Percentiles rank a stretch among this genome's conserved stretches.
Evolutionary conservation across 208 protist species (phyloP).

Genomic region (Polymyxa betae): DNA sequence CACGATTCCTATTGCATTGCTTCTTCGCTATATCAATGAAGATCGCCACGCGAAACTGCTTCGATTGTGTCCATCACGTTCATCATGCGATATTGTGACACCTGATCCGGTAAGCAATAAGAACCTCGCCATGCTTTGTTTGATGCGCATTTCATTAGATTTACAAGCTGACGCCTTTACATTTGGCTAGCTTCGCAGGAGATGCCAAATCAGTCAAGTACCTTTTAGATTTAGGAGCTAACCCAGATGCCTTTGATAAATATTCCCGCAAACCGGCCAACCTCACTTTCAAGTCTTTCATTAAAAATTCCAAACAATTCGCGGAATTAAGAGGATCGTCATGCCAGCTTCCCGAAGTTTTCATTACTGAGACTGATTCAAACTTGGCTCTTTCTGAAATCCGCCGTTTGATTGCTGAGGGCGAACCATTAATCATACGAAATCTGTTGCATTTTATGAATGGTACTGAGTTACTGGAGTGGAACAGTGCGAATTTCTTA

Average conservation of each 20-base stretch:
- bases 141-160: neutral
- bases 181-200: neutral
- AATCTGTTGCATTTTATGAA: neutral
- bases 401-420: neutral
- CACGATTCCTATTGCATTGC: neutral
- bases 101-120: neutral
- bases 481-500: neutral
- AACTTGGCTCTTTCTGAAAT: neutral
- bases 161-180: constrained; percentile 7
- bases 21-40: neutral
- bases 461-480: neutral
- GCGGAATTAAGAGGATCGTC: neutral
- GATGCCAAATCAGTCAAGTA: neutral
- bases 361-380: neutral
- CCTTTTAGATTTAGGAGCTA: neutral
- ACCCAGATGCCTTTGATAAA: constrained; percentile 5
- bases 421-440: constrained; percentile 1
- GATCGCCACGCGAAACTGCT: neutral
- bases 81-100: neutral
- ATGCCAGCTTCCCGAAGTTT: constrained; percentile 37
- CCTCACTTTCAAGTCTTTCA: constrained; percentile 1
- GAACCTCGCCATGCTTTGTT: neutral
- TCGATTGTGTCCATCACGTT: neutral
- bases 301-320: neutral
- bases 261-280: neutral